These are phyloP conservation scores for Coniochaeta pulveracea DNA, from an alignment of 2,329 filamentous ascomycete species.

Conservation along the genomic window DNA sequence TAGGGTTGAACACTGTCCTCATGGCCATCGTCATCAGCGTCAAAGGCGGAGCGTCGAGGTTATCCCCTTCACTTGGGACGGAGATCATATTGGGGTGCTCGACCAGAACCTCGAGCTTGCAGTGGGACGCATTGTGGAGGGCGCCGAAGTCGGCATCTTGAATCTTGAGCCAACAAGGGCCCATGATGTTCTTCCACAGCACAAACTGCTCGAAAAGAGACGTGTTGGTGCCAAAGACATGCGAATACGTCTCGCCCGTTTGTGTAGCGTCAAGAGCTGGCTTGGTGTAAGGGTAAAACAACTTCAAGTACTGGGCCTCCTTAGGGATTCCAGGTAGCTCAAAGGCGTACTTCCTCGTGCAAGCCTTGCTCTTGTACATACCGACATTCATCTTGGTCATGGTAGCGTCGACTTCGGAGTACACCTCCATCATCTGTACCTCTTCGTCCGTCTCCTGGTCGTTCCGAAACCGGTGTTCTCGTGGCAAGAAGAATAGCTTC, in stretches of 20 bases:
- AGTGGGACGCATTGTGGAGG: constrained; percentile 89
- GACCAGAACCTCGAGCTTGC: constrained; percentile 84
- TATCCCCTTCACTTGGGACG: constrained; percentile 65
- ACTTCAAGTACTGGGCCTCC: constrained; percentile 84
- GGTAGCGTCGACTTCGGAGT: constrained; percentile 74
- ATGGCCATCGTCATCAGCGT: constrained; percentile 94
- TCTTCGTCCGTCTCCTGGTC: constrained; percentile 64
- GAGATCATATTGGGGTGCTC: constrained; percentile 67
- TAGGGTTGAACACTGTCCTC: constrained; percentile 77
- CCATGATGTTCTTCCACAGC: constrained; percentile 98
- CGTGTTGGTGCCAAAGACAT: constrained; percentile 88
- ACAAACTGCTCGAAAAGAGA: constrained; percentile 96
- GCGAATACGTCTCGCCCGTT: constrained; percentile 81
- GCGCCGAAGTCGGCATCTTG: constrained; percentile 72
- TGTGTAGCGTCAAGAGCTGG: constrained; percentile 58
- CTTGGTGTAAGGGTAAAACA: constrained; percentile 92
- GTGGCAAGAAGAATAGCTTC: constrained; percentile 87
- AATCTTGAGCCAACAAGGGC: constrained; percentile 93
- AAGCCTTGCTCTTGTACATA: constrained; percentile 90
- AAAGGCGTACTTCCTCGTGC: constrained; percentile 87
- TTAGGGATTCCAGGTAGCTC: constrained; percentile 79
- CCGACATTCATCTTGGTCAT: constrained; percentile 80
- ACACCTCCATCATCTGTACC: constrained; percentile 80
- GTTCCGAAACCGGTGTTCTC: constrained; percentile 44
- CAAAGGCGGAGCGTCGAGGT: constrained; percentile 70